Evolutionary conservation across 257 asterid species (phyloP).

Genomic region (Craterostigma plantagineum): DNA sequence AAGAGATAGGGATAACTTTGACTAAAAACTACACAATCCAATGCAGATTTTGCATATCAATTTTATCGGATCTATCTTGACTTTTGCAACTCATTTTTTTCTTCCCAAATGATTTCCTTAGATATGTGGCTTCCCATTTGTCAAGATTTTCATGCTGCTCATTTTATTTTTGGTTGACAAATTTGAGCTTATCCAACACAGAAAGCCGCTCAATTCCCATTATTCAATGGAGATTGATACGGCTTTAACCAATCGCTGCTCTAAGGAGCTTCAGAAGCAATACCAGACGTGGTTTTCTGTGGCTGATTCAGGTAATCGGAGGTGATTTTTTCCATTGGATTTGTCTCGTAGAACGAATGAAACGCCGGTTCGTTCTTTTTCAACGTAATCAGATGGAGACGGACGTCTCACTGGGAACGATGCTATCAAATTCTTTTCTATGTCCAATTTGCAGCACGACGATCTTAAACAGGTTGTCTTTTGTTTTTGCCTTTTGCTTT

Average conservation of each 20-base stretch:
- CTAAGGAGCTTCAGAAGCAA: slow-evolving; percentile 63
- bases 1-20: no score
- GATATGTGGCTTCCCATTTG: no score
- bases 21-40: no score
- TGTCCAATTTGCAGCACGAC: slow-evolving; percentile 67
- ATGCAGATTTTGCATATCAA: no score
- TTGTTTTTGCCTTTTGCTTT: neutral
- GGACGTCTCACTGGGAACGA: slow-evolving; percentile 75
- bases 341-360: neutral
- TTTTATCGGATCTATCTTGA: no score
- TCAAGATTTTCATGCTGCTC: no score
- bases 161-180: no score
- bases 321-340: neutral
- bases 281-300: slow-evolving; percentile 62
- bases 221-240: slow-evolving; percentile 62
- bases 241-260: slow-evolving; percentile 59
- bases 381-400: slow-evolving; percentile 55
- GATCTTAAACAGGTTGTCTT: slow-evolving; percentile 68
- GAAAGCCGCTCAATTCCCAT: no score
- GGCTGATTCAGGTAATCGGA: slow-evolving; percentile 61
- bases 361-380: neutral
- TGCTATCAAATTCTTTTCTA: slow-evolving; percentile 73
- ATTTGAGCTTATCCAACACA: no score
- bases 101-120: no score
- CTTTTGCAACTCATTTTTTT: no score